phyloP scores from a whole-genome alignment of 768 basidiomycete genomes.

The Hebeloma cylindrosporum region DNA sequence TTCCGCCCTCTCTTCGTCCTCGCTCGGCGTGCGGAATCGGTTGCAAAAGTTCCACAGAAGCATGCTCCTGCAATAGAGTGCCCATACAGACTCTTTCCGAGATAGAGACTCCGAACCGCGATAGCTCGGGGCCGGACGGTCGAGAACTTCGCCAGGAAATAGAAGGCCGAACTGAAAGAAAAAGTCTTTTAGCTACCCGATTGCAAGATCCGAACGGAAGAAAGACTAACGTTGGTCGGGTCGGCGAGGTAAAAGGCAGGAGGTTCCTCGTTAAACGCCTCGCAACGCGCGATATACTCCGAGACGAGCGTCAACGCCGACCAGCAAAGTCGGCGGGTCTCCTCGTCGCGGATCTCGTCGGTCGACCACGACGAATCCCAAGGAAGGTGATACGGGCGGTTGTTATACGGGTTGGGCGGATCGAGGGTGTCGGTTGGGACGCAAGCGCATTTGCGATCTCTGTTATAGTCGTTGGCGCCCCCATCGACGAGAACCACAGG shows the following conservation, averaged over 20 bases:
- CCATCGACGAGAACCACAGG: constrained; percentile 45
- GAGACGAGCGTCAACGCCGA: constrained; percentile 67
- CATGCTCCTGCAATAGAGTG: constrained; percentile 79
- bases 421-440: constrained; percentile 30
- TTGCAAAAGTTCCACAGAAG: constrained; percentile 75
- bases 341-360: constrained; percentile 61
- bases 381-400: constrained; percentile 52
- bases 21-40: constrained; percentile 34
- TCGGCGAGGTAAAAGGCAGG: constrained; percentile 61
- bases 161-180: constrained; percentile 55
- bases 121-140: constrained; percentile 44
- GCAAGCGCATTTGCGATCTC: constrained; percentile 19
- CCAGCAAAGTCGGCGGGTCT: constrained; percentile 78
- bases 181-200: constrained; percentile 4
- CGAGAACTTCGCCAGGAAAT: constrained; percentile 73
- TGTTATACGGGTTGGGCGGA: constrained; percentile 35
- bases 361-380: constrained; percentile 64
- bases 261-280: constrained; percentile 59
- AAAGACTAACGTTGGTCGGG: constrained; percentile 56
- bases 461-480: constrained; percentile 13
- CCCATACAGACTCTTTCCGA: constrained; percentile 80
- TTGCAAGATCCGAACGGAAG: not conserved
- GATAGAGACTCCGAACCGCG: constrained; percentile 46
- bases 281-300: constrained; percentile 66
- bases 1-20: constrained; percentile 55